phyloP scores from a whole-genome alignment of 495 filamentous ascomycete genomes.

The Lentithecium fluviatile region DNA sequence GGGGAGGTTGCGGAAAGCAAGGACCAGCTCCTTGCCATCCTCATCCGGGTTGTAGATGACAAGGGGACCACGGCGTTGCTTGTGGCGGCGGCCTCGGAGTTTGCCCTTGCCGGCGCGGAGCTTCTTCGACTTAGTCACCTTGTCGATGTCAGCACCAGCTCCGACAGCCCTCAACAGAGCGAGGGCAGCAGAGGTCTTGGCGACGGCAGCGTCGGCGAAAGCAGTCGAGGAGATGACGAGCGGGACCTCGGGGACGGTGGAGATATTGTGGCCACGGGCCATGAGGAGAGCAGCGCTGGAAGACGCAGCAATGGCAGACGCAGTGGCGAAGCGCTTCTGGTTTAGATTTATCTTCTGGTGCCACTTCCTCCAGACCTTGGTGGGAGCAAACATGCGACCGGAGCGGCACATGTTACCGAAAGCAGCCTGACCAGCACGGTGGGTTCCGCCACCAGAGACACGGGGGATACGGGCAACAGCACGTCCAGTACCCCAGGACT shows the following conservation, averaged over 20 bases:
- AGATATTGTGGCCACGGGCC: conserved; percentile 94
- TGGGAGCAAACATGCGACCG: conserved; percentile 99
- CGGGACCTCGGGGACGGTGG: conserved; percentile 89
- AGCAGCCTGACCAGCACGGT: conserved; percentile 98
- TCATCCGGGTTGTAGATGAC: conserved; percentile 92
- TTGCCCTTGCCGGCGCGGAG: conserved; percentile 97
- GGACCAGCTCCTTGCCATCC: conserved; percentile 87
- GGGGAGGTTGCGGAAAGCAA: conserved; percentile 95
- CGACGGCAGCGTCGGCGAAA: conserved; percentile 71
- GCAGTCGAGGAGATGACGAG: conserved; percentile 88
- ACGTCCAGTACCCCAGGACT: conserved; percentile 99
- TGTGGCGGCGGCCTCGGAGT: conserved; percentile 88
- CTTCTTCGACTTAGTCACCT: conserved; percentile 92
- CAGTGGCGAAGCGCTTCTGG: conserved; percentile 98
- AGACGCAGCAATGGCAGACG: conserved; percentile 94
- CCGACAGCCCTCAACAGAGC: conserved; percentile 84
- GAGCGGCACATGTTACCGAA: conserved; percentile 99
- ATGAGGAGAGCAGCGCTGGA: conserved; percentile 90
- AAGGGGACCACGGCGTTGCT: conserved; percentile 94
- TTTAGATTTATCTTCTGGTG: conserved; percentile 99
- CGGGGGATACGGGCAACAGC: conserved; percentile 99
- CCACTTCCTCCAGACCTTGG: conserved; percentile 99
- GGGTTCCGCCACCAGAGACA: conserved; percentile 99
- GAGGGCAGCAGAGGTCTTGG: conserved; percentile 87
- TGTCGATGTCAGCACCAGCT: conserved; percentile 84